Percentiles rank a stretch among this genome's conserved stretches.
Evolutionary conservation across 2,329 filamentous ascomycete genomes (phyloP).

Genomic region (Chaetothyriales sp.): DNA sequence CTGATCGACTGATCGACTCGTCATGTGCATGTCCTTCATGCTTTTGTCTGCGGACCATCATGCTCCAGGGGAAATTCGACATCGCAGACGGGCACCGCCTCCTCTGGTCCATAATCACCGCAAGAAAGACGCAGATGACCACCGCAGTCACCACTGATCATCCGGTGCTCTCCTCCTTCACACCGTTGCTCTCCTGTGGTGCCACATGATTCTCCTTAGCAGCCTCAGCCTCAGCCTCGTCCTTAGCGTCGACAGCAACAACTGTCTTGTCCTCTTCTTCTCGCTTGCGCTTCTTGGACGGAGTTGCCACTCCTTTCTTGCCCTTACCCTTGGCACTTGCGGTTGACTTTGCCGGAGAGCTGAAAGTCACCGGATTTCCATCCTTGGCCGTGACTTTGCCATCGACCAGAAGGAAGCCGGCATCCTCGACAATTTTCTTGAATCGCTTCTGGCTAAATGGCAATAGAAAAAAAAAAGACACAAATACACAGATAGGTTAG

Average conservation of each 20-base stretch:
- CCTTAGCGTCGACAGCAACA: background rate
- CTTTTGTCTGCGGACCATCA: too few relatives aligned
- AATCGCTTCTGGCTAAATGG: constrained; percentile 1
- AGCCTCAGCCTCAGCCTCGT: background rate
- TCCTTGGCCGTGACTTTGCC: background rate
- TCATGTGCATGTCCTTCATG: too few relatives aligned
- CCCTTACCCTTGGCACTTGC: background rate
- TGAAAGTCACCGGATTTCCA: background rate
- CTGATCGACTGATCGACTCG: too few relatives aligned
- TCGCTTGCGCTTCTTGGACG: constrained; percentile 1
- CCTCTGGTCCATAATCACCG: too few relatives aligned
- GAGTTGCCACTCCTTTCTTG: background rate
- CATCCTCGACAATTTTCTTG: constrained; percentile 2
- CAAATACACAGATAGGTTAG: background rate
- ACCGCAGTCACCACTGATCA: too few relatives aligned
- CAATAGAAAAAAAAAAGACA: too few relatives aligned
- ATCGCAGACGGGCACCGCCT: too few relatives aligned
- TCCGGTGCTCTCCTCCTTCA: too few relatives aligned
- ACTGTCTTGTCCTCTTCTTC: background rate
- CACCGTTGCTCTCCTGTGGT: too few relatives aligned
- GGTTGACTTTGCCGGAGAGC: background rate
- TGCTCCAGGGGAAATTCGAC: too few relatives aligned
- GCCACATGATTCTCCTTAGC: background rate
- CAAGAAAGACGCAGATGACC: too few relatives aligned
- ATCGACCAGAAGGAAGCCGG: constrained; percentile 2